Conservation (phyloP, 306 rosid species). For the Prunus campanulata region DNA sequence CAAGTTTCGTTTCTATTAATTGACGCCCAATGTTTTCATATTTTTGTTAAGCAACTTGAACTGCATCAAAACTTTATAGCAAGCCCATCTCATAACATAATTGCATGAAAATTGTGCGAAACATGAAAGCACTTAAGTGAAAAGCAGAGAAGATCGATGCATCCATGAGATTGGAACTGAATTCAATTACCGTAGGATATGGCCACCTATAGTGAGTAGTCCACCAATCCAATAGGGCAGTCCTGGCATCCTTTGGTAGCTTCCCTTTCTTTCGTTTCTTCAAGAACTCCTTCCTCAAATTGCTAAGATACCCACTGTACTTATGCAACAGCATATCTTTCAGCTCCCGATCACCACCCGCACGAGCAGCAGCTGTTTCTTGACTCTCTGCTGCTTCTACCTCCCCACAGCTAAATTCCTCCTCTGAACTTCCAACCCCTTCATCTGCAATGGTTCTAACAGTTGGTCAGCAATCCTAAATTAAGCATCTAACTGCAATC, state of each 20-base stretch:
- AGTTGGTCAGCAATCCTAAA: neutral
- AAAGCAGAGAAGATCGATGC: neutral
- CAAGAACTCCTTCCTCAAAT: slow-evolving; percentile 62
- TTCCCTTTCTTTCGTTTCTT: slow-evolving; percentile 81
- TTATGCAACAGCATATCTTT: slow-evolving; percentile 73
- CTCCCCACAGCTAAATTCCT: slow-evolving; percentile 41
- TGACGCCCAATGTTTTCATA: neutral
- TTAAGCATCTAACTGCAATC: too few species aligned
- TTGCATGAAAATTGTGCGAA: neutral
- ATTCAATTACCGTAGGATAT: slow-evolving; percentile 69
- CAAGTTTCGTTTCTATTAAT: neutral
- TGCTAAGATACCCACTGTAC: slow-evolving; percentile 78
- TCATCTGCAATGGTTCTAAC: slow-evolving; percentile 4
- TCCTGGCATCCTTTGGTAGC: slow-evolving; percentile 83
- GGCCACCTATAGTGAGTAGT: slow-evolving; percentile 78
- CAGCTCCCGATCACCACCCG: slow-evolving; percentile 40
- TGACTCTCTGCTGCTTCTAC: slow-evolving; percentile 31
- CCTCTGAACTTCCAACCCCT: slow-evolving; percentile 26
- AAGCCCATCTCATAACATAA: neutral
- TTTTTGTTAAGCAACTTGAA: neutral
- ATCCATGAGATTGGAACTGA: neutral
- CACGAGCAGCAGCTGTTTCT: slow-evolving; percentile 15
- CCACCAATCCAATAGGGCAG: slow-evolving; percentile 67
- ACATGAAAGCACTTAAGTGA: neutral
- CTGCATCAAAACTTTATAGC: neutral